A percentile compares a stretch with the other conserved stretches of the same genome.
Evolutionary conservation across 1,284 basidiomycete species (phyloP).

Genomic region (Cryptococcus sp.): DNA sequence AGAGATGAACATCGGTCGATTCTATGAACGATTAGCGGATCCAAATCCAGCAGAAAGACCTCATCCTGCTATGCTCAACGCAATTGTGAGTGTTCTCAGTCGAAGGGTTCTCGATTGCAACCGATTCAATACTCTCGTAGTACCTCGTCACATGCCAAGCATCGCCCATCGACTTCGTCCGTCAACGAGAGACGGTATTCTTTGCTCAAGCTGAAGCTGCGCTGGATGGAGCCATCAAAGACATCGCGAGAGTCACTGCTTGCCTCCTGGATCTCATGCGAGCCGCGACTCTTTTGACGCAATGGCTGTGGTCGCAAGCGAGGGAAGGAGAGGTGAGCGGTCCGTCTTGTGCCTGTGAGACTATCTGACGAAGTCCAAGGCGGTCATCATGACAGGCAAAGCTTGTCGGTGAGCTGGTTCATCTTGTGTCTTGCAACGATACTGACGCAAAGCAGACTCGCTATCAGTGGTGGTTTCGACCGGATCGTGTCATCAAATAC

Average conservation of each 20-base stretch:
- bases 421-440: background rate
- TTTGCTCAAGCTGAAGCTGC: constrained; percentile 7
- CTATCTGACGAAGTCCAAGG: constrained; percentile 1
- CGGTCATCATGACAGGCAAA: constrained; percentile 6
- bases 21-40: constrained; percentile 14
- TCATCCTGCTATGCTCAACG: constrained; percentile 14
- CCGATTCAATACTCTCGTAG: background rate
- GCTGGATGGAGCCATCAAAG: constrained; percentile 9
- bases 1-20: constrained; percentile 18
- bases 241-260: background rate
- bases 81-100: constrained; percentile 6
- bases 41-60: constrained; percentile 5
- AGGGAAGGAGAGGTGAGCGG: constrained; percentile 12
- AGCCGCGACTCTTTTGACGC: constrained; percentile 11
- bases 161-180: constrained; percentile 13
- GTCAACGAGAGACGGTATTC: constrained; percentile 7
- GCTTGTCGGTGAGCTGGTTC: constrained; percentile 10
- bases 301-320: constrained; percentile 12
- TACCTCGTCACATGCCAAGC: constrained; percentile 16
- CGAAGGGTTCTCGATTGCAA: background rate
- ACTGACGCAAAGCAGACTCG: constrained; percentile 7
- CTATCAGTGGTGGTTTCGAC: constrained; percentile 12
- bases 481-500: constrained; percentile 12
- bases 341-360: background rate
- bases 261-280: constrained; percentile 16